Base-by-base conservation (phyloP, 495 filamentous ascomycete genomes). In the Apiosordaria backusii region DNA sequence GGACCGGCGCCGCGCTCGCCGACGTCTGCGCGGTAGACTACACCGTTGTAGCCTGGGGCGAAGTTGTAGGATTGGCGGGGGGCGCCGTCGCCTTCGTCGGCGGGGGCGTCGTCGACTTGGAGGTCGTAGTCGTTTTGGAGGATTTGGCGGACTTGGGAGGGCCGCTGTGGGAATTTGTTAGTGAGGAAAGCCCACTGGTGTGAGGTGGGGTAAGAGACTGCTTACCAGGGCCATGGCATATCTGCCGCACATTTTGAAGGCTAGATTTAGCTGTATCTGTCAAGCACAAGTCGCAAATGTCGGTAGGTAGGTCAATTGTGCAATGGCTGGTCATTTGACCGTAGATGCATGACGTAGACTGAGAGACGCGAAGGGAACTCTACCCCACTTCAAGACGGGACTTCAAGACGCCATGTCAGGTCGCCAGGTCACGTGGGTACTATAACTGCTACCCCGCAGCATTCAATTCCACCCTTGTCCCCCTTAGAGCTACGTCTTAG, bases 1-100 rank as follows among this genome's bases (percentile, higher is more conserved):
- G 66, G 61, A 62, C 60, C 80, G 1, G 80, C 78, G 22, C 87
- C 86, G 61, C 75, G 76, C 52, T 88, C 86, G 15, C 85, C 82
- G 4, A 82, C 80, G 57, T 93, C 85, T 27, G 92, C 93, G 68
- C 93, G 87, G 72, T 97, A 97, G 23, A 99, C 89, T 18, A 90
- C 83, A 57, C 96, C 93, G 72, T 92, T 80, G 70, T 90, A 90
- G 1, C 93, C 90, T 0, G 95, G 95, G 0, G 95, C 92, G 70
- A 99, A 95, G 73, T 99, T 99, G 78, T 95, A 97, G 60, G 85
- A 91, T 71, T 92, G 90, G 57, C 90, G 84, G 2, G 91, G 85
- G 27, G 87, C 86, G 13, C 69, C 69, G 22, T 76, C 72, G 4
- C 73, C 76, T 24, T 84, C 80, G 66, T 96, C 91, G 1, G 87